Percentiles rank a stretch among this genome's conserved stretches.
Conservation (phyloP, 2,329 filamentous ascomycete genomes). For the Aspergillus sergii region DNA sequence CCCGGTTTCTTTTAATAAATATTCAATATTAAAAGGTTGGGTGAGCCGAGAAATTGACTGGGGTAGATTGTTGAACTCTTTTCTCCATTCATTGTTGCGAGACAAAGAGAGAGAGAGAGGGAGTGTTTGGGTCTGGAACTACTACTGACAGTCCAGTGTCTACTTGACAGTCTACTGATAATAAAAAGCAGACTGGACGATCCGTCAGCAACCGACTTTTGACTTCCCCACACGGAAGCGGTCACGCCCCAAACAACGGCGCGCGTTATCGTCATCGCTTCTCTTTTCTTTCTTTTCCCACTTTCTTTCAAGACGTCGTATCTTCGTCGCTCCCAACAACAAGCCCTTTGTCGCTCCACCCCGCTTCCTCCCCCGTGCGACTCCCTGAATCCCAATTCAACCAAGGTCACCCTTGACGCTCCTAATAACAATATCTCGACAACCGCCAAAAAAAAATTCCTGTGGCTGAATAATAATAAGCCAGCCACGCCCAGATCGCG, state of each 20-base stretch:
- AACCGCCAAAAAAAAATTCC: neutral
- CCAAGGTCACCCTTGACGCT: neutral
- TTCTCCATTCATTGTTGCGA: neutral
- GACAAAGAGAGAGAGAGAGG: neutral
- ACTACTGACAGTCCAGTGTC: too few relatives aligned
- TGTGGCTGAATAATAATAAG: constrained; percentile 23
- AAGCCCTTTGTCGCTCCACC: constrained; percentile 2
- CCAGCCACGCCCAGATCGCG: constrained; percentile 21
- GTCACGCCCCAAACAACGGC: constrained; percentile 19
- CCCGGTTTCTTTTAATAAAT: neutral
- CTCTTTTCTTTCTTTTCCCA: constrained; percentile 7
- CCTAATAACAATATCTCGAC: too few relatives aligned
- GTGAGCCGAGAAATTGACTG: neutral
- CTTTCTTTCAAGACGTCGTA: neutral
- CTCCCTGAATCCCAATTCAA: neutral
- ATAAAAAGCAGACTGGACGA: neutral
- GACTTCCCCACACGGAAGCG: constrained; percentile 24
- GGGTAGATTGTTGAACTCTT: neutral
- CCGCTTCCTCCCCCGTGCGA: neutral
- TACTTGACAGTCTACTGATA: too few relatives aligned
- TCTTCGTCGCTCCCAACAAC: neutral
- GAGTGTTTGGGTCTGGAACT: neutral
- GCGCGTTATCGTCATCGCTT: constrained; percentile 19
- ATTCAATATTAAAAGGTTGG: neutral
- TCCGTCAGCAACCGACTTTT: constrained; percentile 4